A percentile compares a stretch with the other conserved stretches of the same genome.
Conservation (phyloP, 306 rosid genomes). For the Rosa rugosa region DNA sequence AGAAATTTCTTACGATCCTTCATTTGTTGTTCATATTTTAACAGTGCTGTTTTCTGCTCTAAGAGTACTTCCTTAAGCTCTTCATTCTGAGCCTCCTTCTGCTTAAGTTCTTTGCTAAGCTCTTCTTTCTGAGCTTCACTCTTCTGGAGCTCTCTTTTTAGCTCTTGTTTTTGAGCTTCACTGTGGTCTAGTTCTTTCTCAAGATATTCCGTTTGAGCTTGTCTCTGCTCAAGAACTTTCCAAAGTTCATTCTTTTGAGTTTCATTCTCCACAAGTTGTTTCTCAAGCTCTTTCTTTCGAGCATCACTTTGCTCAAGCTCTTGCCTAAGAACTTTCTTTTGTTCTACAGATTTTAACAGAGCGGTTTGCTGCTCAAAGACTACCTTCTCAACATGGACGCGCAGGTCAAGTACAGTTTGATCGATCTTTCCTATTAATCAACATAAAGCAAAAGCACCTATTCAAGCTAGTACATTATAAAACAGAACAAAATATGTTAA, state of each 20-base stretch:
- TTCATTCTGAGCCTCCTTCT: conserved; percentile 35
- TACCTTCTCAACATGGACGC: conserved; percentile 29
- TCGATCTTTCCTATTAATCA: conserved; percentile 45
- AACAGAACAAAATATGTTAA: background rate
- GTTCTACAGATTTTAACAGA: conserved; percentile 24
- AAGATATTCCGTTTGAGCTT: background rate
- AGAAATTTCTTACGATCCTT: background rate
- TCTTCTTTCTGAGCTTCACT: background rate
- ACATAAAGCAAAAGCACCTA: background rate
- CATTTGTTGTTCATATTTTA: background rate
- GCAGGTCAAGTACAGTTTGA: conserved; percentile 24
- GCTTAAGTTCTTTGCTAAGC: background rate
- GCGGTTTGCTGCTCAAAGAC: conserved; percentile 40
- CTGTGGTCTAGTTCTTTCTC: background rate
- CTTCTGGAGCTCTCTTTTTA: background rate
- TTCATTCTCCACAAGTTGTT: background rate
- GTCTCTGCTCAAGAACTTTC: background rate
- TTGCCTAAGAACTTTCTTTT: background rate
- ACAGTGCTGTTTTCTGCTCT: background rate
- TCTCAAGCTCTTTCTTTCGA: background rate
- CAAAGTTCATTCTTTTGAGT: background rate
- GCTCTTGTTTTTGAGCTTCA: background rate
- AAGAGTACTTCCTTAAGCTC: background rate
- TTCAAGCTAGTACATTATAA: background rate
- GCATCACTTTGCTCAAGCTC: conserved; percentile 2